Conservation (phyloP, 257 asterid genomes). For the Nemophila menziesii region DNA sequence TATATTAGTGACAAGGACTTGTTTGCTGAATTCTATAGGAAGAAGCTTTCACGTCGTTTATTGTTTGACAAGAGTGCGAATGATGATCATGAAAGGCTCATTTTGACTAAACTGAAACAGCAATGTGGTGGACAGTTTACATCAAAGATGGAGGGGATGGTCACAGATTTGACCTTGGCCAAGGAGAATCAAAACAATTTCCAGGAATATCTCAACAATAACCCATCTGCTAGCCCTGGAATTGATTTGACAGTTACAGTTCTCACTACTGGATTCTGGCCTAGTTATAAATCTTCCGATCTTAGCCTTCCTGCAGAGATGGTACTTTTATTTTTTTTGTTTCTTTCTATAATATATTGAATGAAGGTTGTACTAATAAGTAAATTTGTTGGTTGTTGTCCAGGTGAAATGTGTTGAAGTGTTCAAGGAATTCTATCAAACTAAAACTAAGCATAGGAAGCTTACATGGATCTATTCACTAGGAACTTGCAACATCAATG, state of each 20-base stretch:
- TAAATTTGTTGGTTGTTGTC: constrained; percentile 6
- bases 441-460: constrained; percentile 32
- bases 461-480: constrained; percentile 46
- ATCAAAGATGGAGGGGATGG: constrained; percentile 65
- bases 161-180: constrained; percentile 41
- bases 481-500: constrained; percentile 38
- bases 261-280: constrained; percentile 59
- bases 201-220: constrained; percentile 26
- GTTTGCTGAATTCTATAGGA: constrained; percentile 49
- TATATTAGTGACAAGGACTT: constrained; percentile 47
- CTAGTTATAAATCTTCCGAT: constrained; percentile 44
- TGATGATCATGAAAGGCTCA: constrained; percentile 39
- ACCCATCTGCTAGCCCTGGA: constrained; percentile 25
- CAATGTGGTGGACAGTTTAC: constrained; percentile 46
- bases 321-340: constrained; percentile 16
- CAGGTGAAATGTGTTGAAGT: constrained; percentile 54
- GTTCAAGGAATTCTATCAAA: constrained; percentile 35
- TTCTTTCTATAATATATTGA: no score
- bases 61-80: constrained; percentile 36
- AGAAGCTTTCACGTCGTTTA: constrained; percentile 46
- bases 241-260: constrained; percentile 39
- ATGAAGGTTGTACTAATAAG: no score
- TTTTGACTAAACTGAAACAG: constrained; percentile 43
- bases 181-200: constrained; percentile 33
- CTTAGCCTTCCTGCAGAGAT: constrained; percentile 48